Evolutionary conservation across 2,329 filamentous ascomycete species (phyloP).

Genomic region (Cladophialophora yegresii): DNA sequence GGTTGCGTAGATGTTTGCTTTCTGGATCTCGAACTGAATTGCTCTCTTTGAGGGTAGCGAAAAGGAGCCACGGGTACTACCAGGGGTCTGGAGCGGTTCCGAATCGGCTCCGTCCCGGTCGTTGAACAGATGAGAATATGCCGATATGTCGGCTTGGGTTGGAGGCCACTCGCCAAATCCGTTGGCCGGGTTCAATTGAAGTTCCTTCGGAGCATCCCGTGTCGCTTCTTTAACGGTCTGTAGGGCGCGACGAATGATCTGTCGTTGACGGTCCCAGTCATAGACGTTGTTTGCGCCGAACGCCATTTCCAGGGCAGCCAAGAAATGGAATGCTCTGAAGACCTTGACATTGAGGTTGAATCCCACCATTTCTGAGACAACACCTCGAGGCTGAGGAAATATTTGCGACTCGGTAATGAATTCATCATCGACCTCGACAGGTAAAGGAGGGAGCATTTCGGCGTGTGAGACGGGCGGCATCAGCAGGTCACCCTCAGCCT

Average conservation of each 20-base stretch:
- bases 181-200: slow-evolving; percentile 44
- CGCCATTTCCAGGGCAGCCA: slow-evolving; percentile 77
- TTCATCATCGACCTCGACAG: slow-evolving; percentile 79
- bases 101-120: slow-evolving; percentile 26
- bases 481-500: slow-evolving; percentile 68
- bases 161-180: slow-evolving; percentile 37
- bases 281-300: slow-evolving; percentile 77
- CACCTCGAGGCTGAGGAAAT: slow-evolving; percentile 66
- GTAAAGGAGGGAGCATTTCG: slow-evolving; percentile 75
- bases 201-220: slow-evolving; percentile 66
- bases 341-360: slow-evolving; percentile 80
- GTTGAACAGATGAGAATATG: slow-evolving; percentile 35
- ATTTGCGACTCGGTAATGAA: slow-evolving; percentile 73
- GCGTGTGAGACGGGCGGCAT: slow-evolving; percentile 75
- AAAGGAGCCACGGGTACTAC: slow-evolving; percentile 29
- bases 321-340: slow-evolving; percentile 75
- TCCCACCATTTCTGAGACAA: slow-evolving; percentile 70
- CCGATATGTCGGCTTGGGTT: slow-evolving; percentile 31
- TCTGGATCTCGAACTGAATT: slow-evolving; percentile 84
- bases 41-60: slow-evolving; percentile 28
- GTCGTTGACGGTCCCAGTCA: slow-evolving; percentile 74
- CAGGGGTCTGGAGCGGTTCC: slow-evolving; percentile 18
- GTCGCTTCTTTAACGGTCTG: slow-evolving; percentile 69
- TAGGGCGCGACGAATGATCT: slow-evolving; percentile 70
- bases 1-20: slow-evolving; percentile 83